A percentile compares a stretch with the other conserved stretches of the same genome.
phyloP scores from a whole-genome alignment of 2,329 filamentous ascomycete species.

The Blastomyces emzantsi region DNA sequence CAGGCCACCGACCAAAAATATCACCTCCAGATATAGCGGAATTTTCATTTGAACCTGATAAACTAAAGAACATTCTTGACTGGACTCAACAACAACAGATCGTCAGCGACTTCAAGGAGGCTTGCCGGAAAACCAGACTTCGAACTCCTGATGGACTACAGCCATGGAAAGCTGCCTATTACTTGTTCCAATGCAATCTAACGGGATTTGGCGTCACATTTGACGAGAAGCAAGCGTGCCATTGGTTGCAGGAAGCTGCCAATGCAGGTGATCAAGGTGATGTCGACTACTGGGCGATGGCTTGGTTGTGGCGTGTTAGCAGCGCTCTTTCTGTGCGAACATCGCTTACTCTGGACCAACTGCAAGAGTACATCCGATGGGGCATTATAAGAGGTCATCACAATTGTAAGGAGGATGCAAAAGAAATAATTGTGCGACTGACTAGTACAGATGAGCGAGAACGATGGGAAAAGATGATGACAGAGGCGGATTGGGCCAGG shows the following conservation, averaged over 20 bases:
- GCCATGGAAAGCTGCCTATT: constrained; percentile 8
- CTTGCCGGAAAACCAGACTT: background rate
- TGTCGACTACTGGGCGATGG: constrained; percentile 7
- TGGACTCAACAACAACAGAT: constrained; percentile 4
- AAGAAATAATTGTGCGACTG: background rate
- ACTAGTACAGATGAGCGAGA: constrained; percentile 1
- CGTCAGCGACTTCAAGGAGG: background rate
- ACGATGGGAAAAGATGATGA: background rate
- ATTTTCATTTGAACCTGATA: constrained; percentile 2
- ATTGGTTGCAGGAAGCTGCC: constrained; percentile 1
- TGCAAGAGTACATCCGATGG: constrained; percentile 4
- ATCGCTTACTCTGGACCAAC: constrained; percentile 4
- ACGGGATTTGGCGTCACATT: constrained; percentile 4
- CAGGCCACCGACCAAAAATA: constrained; percentile 1
- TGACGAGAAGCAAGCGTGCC: constrained; percentile 1
- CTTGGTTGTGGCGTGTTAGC: constrained; percentile 5
- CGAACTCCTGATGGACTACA: background rate
- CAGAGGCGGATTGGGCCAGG: background rate
- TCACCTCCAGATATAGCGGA: constrained; percentile 7
- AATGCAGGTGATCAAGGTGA: constrained; percentile 5
- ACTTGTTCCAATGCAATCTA: constrained; percentile 5
- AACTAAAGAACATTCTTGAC: constrained; percentile 1
- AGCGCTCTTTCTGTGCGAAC: background rate
- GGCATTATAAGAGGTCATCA: constrained; percentile 8
- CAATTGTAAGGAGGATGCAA: constrained; percentile 3